Percentiles rank a stretch among this genome's conserved stretches.
Evolutionary conservation across 2,329 filamentous ascomycete species (phyloP).

Genomic region (Ophiostoma montium): DNA sequence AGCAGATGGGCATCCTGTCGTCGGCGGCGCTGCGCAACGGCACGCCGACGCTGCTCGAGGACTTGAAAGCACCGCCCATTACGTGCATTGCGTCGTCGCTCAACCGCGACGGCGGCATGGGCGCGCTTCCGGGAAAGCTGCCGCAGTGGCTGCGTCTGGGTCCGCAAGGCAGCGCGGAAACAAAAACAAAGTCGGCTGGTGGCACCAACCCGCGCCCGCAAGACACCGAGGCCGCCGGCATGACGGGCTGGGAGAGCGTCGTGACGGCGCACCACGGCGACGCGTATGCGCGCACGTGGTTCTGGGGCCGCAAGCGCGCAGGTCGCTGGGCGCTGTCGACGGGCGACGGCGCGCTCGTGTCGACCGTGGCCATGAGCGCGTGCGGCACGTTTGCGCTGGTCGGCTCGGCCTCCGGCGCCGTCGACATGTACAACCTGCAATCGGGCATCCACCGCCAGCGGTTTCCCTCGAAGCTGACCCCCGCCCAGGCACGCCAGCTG

Average conservation of each 20-base stretch:
- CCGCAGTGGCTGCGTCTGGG: slow-evolving; percentile 65
- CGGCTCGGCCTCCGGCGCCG: slow-evolving; percentile 66
- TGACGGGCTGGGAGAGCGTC: slow-evolving; percentile 94
- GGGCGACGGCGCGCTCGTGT: slow-evolving; percentile 66
- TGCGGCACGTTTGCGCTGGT: slow-evolving; percentile 91
- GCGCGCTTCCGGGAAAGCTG: slow-evolving; percentile 62
- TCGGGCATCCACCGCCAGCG: slow-evolving; percentile 78
- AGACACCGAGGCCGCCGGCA: slow-evolving; percentile 57
- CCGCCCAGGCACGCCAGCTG: slow-evolving; percentile 62
- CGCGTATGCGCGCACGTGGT: slow-evolving; percentile 82
- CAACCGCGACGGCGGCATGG: slow-evolving; percentile 90
- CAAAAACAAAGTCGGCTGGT: slow-evolving; percentile 41
- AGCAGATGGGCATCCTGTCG: slow-evolving; percentile 65
- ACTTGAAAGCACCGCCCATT: slow-evolving; percentile 80
- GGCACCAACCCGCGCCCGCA: slow-evolving; percentile 29
- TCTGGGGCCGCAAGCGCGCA: slow-evolving; percentile 88
- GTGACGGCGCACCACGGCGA: slow-evolving; percentile 85
- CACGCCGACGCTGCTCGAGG: slow-evolving; percentile 45
- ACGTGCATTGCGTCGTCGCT: slow-evolving; percentile 83
- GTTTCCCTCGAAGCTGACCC: slow-evolving; percentile 69
- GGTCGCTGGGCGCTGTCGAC: slow-evolving; percentile 89
- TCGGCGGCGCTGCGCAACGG: slow-evolving; percentile 36
- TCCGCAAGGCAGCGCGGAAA: background rate
- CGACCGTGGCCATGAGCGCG: slow-evolving; percentile 74
- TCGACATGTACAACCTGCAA: slow-evolving; percentile 96